Base-by-base conservation (phyloP, 164 flowering plant species). In the Platanus orientalis region DNA sequence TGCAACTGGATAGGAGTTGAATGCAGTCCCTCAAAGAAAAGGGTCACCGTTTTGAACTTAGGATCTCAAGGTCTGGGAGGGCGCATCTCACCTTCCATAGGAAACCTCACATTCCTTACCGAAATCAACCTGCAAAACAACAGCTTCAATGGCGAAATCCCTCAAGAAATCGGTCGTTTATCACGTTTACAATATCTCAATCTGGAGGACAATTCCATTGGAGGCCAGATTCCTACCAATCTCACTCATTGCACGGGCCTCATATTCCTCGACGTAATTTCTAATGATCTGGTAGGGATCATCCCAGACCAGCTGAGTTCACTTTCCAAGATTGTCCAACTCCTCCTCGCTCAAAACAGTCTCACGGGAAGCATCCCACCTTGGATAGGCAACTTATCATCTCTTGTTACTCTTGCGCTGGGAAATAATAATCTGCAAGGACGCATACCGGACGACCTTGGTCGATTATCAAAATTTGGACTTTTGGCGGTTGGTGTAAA, bases 1-100 rank as follows among this genome's bases (percentile, higher is more conserved):
- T 76, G 80, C 66, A 29, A 69, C 13, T 78, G 84, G 84, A 13
- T 2, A 7, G 81, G 84, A 4, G 72, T 78, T 17, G 55, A 63
- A 9, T 75, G 81, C 73, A 57, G 66, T 21, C 56, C 25, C 10
- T 4, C 4, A 28, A 52, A 53, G 11, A 24, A 47, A n/a, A n/a
- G n/a, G n/a, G n/a, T n/a, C n/a, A n/a, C n/a, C n/a, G n/a, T n/a
- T n/a, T n/a, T n/a, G n/a, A 26, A 61, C 28, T 65, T 81, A 17
- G 5, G 23, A 1, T 23, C 30, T 10, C 44, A 11, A 9, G 10
- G 24, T 0, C 34, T 80, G 26, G 70, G 4, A 6, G 84, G 81
- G 2, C 26, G 57, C 0, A 3, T 80, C 0, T 54, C 76, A 10
- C 76, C 79, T 6, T 62, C 42, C 19, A 60, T 70, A 7, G 73